Base-by-base conservation (phyloP, 768 basidiomycete species). In the Termitomyces eurrhizus region DNA sequence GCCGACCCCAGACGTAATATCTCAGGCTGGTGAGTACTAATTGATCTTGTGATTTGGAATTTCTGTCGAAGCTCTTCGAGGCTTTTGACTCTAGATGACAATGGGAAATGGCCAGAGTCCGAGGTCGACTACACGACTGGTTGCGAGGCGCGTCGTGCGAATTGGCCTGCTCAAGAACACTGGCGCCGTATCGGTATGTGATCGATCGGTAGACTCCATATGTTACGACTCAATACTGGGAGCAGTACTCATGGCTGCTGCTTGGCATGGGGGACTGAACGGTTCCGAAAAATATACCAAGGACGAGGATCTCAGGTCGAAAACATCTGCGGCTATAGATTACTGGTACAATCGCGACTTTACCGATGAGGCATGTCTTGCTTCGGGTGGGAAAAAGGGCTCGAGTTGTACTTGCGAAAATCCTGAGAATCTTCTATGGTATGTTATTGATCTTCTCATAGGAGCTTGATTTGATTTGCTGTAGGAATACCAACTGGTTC, bases 141-240 rank as follows among this genome's bases (percentile, higher is more conserved):
- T 2, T 86, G 85, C 62, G 63, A 63, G 46, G 84, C 79, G 11
- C 78, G 74, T 58, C 71, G 75, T 7, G 83, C 82, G 16, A 86
- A 82, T 63, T 86, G 85, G 85, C 84, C 83, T 32, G 84, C 84
- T 1, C 74, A 80, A 65, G 65, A 65, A 18, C 83, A 85, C 62
- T 84, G 82, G 80, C 61, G 64, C n/a, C 77, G 79, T 36, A 72
- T 80, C 29, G 70, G 80, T 80, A 60, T 26, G 72, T 64, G 21
- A 13, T 44, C 13, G 52, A 45, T 26, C 49, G 49, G n/a, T 59
- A 53, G 2, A 13, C 62, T 37, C 44, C 58, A 16, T 49, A 21
- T 35, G 42, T 9, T 29, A 55, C 24, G 33, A 39, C 11, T 56
- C 14, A 48, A 58, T 37, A 39, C n/a, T 21, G 21, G 45, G 39